These are phyloP conservation scores for Podaxis sp. DNA, from an alignment of 768 basidiomycete species.

Conservation along the genomic window DNA sequence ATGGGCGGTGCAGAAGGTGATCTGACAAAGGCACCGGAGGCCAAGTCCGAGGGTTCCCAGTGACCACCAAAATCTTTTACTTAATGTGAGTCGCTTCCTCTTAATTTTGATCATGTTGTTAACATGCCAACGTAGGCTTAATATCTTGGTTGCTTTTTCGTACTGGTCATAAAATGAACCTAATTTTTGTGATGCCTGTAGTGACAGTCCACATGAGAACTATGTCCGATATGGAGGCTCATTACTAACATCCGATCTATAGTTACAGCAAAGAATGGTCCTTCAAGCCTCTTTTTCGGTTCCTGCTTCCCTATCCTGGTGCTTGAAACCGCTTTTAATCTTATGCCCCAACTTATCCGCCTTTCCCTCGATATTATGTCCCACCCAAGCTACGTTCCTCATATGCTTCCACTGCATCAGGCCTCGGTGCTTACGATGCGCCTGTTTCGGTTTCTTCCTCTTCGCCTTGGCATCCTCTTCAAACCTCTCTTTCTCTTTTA, in stretches of 20 bases:
- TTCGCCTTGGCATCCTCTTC: constrained; percentile 1
- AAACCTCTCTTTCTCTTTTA: constrained; percentile 20
- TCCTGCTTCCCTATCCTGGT: constrained; percentile 28
- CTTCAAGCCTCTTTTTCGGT: constrained; percentile 41
- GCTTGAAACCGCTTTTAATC: constrained; percentile 36
- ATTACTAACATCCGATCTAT: background rate
- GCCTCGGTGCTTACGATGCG: constrained; percentile 57
- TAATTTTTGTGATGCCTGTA: background rate
- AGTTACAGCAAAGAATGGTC: background rate
- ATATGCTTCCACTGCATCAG: constrained; percentile 61
- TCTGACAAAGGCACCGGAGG: background rate
- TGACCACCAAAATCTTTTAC: constrained; percentile 15
- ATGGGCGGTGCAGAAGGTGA: constrained; percentile 50
- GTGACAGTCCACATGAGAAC: background rate
- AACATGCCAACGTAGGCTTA: too few species aligned
- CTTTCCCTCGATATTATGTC: constrained; percentile 47
- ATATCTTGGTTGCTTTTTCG: background rate
- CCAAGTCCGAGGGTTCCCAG: background rate
- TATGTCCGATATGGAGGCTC: too few species aligned
- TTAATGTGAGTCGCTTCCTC: constrained; percentile 22
- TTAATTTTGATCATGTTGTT: background rate
- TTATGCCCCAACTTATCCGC: constrained; percentile 39
- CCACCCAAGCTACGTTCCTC: constrained; percentile 57
- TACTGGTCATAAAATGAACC: constrained; percentile 1
- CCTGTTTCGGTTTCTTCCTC: constrained; percentile 26